Evolutionary conservation across 805 yeast species (phyloP).

Genomic region (Hagleromyces aurorensis): DNA sequence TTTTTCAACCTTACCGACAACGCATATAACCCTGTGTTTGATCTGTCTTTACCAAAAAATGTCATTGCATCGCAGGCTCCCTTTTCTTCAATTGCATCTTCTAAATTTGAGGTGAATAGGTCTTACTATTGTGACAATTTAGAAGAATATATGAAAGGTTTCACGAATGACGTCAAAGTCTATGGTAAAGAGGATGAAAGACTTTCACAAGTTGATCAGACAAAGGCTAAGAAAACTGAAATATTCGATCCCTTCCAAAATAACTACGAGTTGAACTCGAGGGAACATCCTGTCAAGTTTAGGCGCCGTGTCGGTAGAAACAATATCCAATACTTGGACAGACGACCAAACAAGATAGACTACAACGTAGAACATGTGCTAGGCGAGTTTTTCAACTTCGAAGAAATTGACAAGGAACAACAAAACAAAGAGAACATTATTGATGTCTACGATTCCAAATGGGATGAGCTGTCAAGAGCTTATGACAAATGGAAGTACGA

Average conservation of each 20-base stretch:
- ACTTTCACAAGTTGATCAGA: slow-evolving; percentile 16
- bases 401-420: slow-evolving; percentile 27
- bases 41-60: slow-evolving; percentile 49
- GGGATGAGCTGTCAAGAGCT: slow-evolving; percentile 40
- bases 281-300: slow-evolving; percentile 45
- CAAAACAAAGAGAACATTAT: slow-evolving; percentile 16
- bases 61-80: slow-evolving; percentile 61
- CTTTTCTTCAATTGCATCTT: slow-evolving; percentile 69
- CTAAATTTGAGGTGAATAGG: slow-evolving; percentile 56
- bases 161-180: slow-evolving; percentile 17
- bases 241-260: slow-evolving; percentile 31
- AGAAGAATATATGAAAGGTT: slow-evolving; percentile 26
- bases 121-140: slow-evolving; percentile 39
- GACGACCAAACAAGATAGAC: slow-evolving; percentile 44
- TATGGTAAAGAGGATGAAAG: slow-evolving; percentile 29
- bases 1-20: slow-evolving; percentile 85
- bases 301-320: slow-evolving; percentile 71
- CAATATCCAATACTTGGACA: slow-evolving; percentile 65
- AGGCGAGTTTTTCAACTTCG: slow-evolving; percentile 37
- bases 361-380: slow-evolving; percentile 31
- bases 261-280: slow-evolving; percentile 28
- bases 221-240: slow-evolving; percentile 30
- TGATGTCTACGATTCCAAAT: slow-evolving; percentile 41
- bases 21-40: slow-evolving; percentile 73
- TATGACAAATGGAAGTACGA: slow-evolving; percentile 65